A percentile compares a stretch with the other conserved stretches of the same genome.
These are phyloP conservation scores for Aspergillus saccharolyticus DNA, from an alignment of 495 filamentous ascomycete genomes.

Conservation along the genomic window DNA sequence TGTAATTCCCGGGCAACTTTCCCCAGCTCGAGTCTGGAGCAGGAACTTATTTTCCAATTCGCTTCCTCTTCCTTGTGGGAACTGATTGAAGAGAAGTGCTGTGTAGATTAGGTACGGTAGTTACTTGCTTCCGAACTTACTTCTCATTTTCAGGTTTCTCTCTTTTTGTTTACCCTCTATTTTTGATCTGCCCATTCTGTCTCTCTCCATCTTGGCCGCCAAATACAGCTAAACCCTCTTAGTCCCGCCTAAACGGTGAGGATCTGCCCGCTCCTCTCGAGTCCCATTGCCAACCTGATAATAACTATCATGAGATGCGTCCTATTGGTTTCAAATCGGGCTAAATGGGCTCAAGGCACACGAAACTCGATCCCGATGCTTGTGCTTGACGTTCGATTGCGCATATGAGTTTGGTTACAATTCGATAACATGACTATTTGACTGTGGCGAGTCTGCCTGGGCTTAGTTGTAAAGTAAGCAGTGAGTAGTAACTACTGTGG, in stretches of 20 bases:
- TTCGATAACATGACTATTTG: not conserved
- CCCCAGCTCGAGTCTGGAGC: not conserved
- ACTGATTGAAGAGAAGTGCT: too few relatives aligned
- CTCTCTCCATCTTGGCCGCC: not conserved
- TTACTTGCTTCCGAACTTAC: not conserved
- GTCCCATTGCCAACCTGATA: slow-evolving; percentile 16
- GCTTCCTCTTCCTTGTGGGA: not conserved
- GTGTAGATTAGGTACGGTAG: too few relatives aligned
- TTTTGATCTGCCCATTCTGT: not conserved
- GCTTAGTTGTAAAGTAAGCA: too few relatives aligned
- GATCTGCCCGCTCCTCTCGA: slow-evolving; percentile 24
- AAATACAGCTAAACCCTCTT: slow-evolving; percentile 8
- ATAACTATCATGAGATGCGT: not conserved
- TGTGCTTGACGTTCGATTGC: not conserved
- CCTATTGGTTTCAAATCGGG: not conserved
- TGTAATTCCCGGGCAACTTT: not conserved
- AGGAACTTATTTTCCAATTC: not conserved
- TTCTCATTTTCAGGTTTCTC: not conserved
- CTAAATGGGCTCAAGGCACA: not conserved
- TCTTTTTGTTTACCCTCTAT: not conserved
- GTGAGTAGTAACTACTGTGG: too few relatives aligned
- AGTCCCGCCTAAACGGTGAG: slow-evolving; percentile 13
- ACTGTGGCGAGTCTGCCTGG: not conserved
- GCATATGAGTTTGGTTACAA: not conserved
- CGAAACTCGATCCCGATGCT: not conserved